These are phyloP conservation scores for Croton laevigatus DNA, from an alignment of 441 rosid species.

Conservation along the genomic window DNA sequence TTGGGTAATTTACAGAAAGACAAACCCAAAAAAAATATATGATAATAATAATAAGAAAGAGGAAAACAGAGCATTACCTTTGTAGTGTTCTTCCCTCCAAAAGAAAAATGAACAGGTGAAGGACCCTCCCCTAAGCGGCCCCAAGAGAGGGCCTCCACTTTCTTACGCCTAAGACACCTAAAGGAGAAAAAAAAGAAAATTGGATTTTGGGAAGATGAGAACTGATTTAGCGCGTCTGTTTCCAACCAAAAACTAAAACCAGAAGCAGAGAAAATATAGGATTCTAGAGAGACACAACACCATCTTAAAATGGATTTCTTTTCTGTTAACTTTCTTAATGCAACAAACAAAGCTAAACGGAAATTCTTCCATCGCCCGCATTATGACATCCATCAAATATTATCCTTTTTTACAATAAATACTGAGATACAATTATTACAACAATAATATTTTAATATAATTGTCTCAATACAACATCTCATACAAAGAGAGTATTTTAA, in stretches of 20 bases:
- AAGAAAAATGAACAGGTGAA: constrained; percentile 5
- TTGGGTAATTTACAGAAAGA: not conserved
- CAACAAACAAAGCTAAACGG: too few species aligned
- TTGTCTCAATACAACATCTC: too few species aligned
- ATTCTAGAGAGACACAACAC: too few species aligned
- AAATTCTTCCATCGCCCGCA: too few species aligned
- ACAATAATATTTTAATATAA: too few species aligned
- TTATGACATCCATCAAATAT: too few species aligned
- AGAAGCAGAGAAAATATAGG: not conserved
- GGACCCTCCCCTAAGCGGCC: not conserved
- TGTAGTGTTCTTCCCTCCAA: not conserved
- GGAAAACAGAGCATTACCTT: not conserved
- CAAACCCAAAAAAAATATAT: not conserved
- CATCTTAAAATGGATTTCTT: too few species aligned
- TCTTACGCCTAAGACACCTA: not conserved
- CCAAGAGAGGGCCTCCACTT: constrained; percentile 3
- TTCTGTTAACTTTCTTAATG: too few species aligned
- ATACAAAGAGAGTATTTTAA: too few species aligned
- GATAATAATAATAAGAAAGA: too few species aligned
- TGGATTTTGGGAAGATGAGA: not conserved
- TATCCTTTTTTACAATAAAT: too few species aligned
- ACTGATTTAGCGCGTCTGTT: constrained; percentile 8
- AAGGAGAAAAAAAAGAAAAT: not conserved
- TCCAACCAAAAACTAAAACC: constrained; percentile 12
- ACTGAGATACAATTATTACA: too few species aligned